These are phyloP conservation scores for Aristolochia fimbriata DNA, from an alignment of 164 flowering plant genomes.

Conservation along the genomic window DNA sequence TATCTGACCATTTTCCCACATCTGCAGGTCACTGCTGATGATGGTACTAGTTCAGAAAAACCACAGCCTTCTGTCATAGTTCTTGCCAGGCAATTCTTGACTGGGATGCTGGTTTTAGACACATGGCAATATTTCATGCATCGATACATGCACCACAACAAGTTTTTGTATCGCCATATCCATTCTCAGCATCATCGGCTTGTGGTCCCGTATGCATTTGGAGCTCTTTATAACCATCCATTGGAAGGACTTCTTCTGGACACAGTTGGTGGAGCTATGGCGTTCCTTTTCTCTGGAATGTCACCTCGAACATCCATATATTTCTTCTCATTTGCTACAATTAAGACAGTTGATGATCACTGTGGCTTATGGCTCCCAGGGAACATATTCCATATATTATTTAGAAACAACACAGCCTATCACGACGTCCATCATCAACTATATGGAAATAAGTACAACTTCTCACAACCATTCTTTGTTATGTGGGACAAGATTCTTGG, in stretches of 20 bases:
- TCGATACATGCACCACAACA: constrained; percentile 92
- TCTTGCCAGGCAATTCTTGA: constrained; percentile 49
- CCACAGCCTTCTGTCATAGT: constrained; percentile 30
- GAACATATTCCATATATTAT: constrained; percentile 69
- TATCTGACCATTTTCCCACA: neutral
- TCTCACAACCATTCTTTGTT: constrained; percentile 89
- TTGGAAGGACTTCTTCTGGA: constrained; percentile 82
- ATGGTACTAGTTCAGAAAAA: constrained; percentile 16
- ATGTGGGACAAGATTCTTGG: constrained; percentile 90
- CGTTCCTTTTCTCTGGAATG: constrained; percentile 96
- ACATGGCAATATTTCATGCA: constrained; percentile 98
- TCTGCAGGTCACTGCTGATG: constrained; percentile 43
- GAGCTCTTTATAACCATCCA: constrained; percentile 94
- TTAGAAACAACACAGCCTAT: constrained; percentile 85
- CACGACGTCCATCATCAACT: constrained; percentile 97
- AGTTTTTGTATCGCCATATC: constrained; percentile 78
- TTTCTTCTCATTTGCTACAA: constrained; percentile 93
- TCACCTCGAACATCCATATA: constrained; percentile 75
- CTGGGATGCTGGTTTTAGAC: constrained; percentile 75
- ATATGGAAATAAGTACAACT: constrained; percentile 86
- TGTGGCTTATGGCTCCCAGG: constrained; percentile 95
- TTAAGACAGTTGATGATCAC: constrained; percentile 95
- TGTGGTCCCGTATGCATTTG: constrained; percentile 88
- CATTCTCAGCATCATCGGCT: constrained; percentile 94
- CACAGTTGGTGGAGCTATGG: constrained; percentile 81